A percentile compares a stretch with the other conserved stretches of the same genome.
phyloP scores from a whole-genome alignment of 495 filamentous ascomycete species.

The Bombardia bombarda region DNA sequence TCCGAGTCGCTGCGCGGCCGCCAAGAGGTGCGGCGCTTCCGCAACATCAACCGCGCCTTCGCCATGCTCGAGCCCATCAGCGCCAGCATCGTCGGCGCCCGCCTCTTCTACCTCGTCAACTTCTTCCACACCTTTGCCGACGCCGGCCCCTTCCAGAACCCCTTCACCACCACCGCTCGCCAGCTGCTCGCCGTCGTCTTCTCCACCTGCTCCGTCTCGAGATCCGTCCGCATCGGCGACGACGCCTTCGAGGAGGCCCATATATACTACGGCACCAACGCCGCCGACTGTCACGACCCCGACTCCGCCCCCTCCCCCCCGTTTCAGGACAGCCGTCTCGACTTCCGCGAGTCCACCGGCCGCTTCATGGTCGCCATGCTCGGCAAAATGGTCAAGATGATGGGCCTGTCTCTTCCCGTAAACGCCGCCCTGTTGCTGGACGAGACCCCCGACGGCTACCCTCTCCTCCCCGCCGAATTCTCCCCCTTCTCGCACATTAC shows the following conservation, averaged over 20 bases:
- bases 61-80: slow-evolving; percentile 13
- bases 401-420: slow-evolving; percentile 2
- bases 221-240: not conserved
- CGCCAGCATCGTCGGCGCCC: slow-evolving; percentile 6
- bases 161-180: slow-evolving; percentile 5
- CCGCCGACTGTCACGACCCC: not conserved
- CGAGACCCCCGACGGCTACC: slow-evolving; percentile 6
- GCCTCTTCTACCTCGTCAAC: slow-evolving; percentile 13
- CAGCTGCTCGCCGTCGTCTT: slow-evolving; percentile 2
- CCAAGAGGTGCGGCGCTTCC: not conserved
- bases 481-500: not conserved
- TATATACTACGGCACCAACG: not conserved
- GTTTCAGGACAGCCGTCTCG: not conserved
- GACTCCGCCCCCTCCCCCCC: not conserved
- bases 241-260: not conserved
- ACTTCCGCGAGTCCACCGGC: slow-evolving; percentile 6
- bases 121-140: slow-evolving; percentile 9
- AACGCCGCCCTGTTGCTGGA: slow-evolving; percentile 3
- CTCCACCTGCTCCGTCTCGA: not conserved
- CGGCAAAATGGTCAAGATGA: slow-evolving; percentile 1
- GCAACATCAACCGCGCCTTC: slow-evolving; percentile 10
- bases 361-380: slow-evolving; percentile 9
- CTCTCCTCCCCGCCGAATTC: not conserved
- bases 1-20: not conserved
- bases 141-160: slow-evolving; percentile 1